Evolutionary conservation across 2,329 filamentous ascomycete genomes (phyloP), one percentile per base, ranked within the genome.

Genomic region (Exophiala xenobiotica): DNA sequence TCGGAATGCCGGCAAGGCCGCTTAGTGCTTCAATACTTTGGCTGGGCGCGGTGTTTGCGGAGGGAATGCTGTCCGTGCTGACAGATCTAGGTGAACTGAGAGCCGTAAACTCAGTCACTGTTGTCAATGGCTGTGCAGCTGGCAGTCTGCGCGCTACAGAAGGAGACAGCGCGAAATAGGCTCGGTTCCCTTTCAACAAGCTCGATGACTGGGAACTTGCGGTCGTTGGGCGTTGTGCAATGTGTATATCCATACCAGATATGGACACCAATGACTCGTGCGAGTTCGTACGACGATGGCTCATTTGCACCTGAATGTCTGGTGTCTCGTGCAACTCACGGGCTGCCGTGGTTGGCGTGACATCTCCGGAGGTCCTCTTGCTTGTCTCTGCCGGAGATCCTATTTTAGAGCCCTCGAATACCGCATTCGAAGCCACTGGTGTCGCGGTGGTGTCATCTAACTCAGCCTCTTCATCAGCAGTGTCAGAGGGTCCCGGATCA

Each of bases 261-360:
- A 96, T 79, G 0, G 91, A 96, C 60, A 96, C 80, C 55, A 96
- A 85, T 14, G 89, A 95, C 66, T 96, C 91, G 61, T 95, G 90
- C 1, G 91, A 96, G 1, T 83, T 66, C 2, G 83, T 78, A 24
- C 86, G 84, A 33, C 82, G 86, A 3, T 91, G 46, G 12, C 22
- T 23, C 6, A 52, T 47, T 31, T 37, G 52, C 6, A 31, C 47
- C 14, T 43, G n/a, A 37, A 49, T 11, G 16, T 46, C 45, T 14
- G 46, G 38, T 11, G 44, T 41, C 12, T 37, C 40, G 18, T 42
- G 26, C 12, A 43, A 49, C 14, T 29, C 42, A 38, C 39, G 4
- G 27, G 11, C 37, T 23, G 23, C 18, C 22, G 11, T 9, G 9
- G 37, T 9, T 20, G 33, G n/a, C 31, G 31, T 16, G 14, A 23